Evolutionary conservation across 1,284 basidiomycete genomes (phyloP), one percentile per base, ranked within the genome.

Genomic region (Chalciporus piperatoides): DNA sequence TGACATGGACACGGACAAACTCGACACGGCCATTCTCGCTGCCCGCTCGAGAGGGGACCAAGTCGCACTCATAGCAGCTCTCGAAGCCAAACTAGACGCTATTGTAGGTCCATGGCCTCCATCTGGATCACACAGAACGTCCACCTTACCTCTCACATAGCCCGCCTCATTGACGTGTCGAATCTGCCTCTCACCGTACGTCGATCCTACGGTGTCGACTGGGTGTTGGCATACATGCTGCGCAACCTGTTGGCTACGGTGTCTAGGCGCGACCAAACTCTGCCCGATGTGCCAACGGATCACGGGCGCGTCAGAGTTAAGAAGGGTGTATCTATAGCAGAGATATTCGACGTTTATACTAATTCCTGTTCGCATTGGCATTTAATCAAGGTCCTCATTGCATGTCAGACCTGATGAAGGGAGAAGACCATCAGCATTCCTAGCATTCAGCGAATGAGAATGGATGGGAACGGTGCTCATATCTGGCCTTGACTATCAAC

Each of bases 151-250:
- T 36, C 47, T 58, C 23, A 58, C 21, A 38, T 40, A 37, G 75
- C 76, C 28, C 71, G 75, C 6, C 68, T 76, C 77, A 3, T 63
- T 76, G 3, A 70, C 81, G 1, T 90, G 86, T 65, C 81, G 87
- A 19, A 87, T 90, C 48, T 90, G 87, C 57, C 68, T 90, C 7
- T 87, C 89, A 46, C 75, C 82, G 1, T 89, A 88, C 56, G 76
- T 72, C 1, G 88, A 90, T 53, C 84, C 88, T 0, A 88, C 86
- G 0, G 78, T 82, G 3, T 88, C 86, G n/a, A 88, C 85, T 0
- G 87, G 86, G 4, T 90, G 87, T 63, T 90, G 88, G 88, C 87
- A 90, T 61, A 86, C 86, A 0, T 90, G 84, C 57, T 90, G 88
- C 63, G 72, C 81, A 37, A 80, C 81, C 61, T 90, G 87, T 61